Percentiles rank a stretch among this genome's conserved stretches.
phyloP scores from a whole-genome alignment of 2,329 filamentous ascomycete genomes.

The Coleophoma cylindrospora region DNA sequence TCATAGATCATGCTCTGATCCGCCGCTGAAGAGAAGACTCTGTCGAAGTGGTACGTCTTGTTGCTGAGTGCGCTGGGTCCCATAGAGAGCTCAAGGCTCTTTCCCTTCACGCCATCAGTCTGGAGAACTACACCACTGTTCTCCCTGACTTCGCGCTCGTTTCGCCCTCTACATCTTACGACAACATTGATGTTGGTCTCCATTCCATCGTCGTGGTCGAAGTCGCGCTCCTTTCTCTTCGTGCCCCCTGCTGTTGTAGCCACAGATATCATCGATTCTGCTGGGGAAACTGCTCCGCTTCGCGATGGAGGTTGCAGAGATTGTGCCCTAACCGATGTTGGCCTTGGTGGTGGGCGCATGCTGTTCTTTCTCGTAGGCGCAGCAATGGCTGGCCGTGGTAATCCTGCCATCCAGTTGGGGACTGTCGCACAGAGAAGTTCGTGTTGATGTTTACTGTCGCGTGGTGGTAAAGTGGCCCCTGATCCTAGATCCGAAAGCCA shows the following conservation, averaged over 20 bases:
- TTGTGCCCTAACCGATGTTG: constrained; percentile 43
- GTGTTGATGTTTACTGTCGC: constrained; percentile 1
- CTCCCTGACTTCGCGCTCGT: constrained; percentile 85
- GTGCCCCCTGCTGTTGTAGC: constrained; percentile 46
- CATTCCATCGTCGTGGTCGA: constrained; percentile 63
- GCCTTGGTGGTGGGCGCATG: constrained; percentile 49
- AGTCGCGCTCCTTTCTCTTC: constrained; percentile 87
- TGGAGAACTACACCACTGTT: constrained; percentile 91
- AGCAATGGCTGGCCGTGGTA: constrained; percentile 41
- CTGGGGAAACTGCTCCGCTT: constrained; percentile 50
- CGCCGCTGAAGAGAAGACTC: constrained; percentile 91
- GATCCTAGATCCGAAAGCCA: no score
- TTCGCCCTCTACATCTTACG: constrained; percentile 88
- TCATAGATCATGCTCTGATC: constrained; percentile 94
- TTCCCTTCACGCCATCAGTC: constrained; percentile 84
- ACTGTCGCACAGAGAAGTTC: not conserved
- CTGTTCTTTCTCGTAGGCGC: constrained; percentile 42
- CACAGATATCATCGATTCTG: constrained; percentile 61
- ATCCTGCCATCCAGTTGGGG: constrained; percentile 43
- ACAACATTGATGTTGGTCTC: constrained; percentile 98
- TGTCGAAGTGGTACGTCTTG: constrained; percentile 95
- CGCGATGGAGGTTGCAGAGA: constrained; percentile 25
- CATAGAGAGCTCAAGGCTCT: constrained; percentile 82
- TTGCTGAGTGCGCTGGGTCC: constrained; percentile 89
- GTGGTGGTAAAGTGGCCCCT: not conserved